Evolutionary conservation across 495 filamentous ascomycete genomes (phyloP).

Genomic region (Neurospora sp.): DNA sequence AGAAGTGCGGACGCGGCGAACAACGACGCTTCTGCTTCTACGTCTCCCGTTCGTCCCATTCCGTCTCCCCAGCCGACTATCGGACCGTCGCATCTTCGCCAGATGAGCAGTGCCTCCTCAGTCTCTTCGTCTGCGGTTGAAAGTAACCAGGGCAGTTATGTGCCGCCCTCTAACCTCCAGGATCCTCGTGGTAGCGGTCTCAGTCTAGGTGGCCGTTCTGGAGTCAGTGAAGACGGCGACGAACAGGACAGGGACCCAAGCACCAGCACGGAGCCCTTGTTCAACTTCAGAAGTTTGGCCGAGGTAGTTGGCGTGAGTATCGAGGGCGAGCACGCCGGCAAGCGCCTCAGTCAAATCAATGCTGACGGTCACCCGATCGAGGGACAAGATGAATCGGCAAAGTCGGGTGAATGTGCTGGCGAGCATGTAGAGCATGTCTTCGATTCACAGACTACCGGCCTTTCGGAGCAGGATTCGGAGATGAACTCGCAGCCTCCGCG

Average conservation of each 20-base stretch:
- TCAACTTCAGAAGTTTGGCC: constrained; percentile 83
- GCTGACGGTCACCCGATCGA: constrained; percentile 8
- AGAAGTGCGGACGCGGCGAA: constrained; percentile 25
- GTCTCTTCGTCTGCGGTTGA: constrained; percentile 65
- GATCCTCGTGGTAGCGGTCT: constrained; percentile 37
- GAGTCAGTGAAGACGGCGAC: constrained; percentile 26
- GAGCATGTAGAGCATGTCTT: constrained; percentile 3
- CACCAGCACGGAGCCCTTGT: constrained; percentile 62
- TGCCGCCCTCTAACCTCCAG: constrained; percentile 29
- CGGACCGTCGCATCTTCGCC: constrained; percentile 59
- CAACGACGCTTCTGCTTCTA: constrained; percentile 6
- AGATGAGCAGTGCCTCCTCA: constrained; percentile 76
- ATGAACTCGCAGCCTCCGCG: constrained; percentile 17
- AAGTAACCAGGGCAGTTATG: constrained; percentile 46
- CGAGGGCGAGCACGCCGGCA: constrained; percentile 28
- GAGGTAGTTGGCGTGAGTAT: constrained; percentile 61
- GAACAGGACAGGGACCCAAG: constrained; percentile 35
- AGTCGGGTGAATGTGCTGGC: background rate
- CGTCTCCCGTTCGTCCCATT: constrained; percentile 24
- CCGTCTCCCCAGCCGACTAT: constrained; percentile 31
- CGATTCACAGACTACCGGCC: background rate
- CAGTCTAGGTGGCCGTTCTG: constrained; percentile 28
- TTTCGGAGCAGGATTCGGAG: constrained; percentile 1
- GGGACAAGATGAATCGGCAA: background rate
- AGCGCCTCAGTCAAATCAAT: constrained; percentile 18